Percentiles rank a stretch among this genome's conserved stretches.
These are phyloP conservation scores for Anthostomella pinea DNA, from an alignment of 2,329 filamentous ascomycete genomes.

Conservation along the genomic window DNA sequence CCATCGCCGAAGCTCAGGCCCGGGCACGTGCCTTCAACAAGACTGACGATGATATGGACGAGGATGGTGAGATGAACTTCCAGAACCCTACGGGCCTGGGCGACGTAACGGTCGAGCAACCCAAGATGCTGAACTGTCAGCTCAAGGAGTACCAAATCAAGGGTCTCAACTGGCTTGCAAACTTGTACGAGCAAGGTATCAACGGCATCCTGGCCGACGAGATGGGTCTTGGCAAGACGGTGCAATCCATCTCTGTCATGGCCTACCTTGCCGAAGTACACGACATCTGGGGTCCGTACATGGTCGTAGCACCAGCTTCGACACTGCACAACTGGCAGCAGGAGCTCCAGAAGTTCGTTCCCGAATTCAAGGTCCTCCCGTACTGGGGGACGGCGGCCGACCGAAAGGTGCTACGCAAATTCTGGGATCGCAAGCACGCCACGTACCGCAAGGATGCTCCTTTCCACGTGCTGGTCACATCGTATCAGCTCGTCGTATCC, in stretches of 20 bases:
- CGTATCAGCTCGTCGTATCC: constrained; percentile 94
- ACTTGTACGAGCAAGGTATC: constrained; percentile 98
- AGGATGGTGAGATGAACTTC: constrained; percentile 99
- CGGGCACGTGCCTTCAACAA: constrained; percentile 93
- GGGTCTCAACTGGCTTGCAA: constrained; percentile 98
- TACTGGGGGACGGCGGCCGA: constrained; percentile 97
- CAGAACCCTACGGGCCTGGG: constrained; percentile 96
- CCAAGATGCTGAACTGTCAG: constrained; percentile 87
- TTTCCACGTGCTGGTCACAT: constrained; percentile 95
- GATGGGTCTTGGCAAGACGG: constrained; percentile 99
- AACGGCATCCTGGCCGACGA: constrained; percentile 98
- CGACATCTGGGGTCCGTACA: constrained; percentile 96
- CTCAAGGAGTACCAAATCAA: constrained; percentile 99
- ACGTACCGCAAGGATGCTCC: constrained; percentile 91
- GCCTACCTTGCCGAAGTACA: constrained; percentile 95
- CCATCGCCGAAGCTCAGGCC: constrained; percentile 89
- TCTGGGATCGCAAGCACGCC: constrained; percentile 97
- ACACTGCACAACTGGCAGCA: constrained; percentile 99
- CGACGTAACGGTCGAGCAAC: constrained; percentile 90
- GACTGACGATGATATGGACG: constrained; percentile 66
- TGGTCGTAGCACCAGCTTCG: constrained; percentile 93
- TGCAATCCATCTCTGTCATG: constrained; percentile 99
- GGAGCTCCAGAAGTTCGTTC: constrained; percentile 93
- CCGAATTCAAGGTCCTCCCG: constrained; percentile 88
- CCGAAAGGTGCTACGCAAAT: constrained; percentile 93